Evolutionary conservation across 2,329 filamentous ascomycete species (phyloP), one percentile per base, ranked within the genome.

Genomic region (Penicillium sp.): DNA sequence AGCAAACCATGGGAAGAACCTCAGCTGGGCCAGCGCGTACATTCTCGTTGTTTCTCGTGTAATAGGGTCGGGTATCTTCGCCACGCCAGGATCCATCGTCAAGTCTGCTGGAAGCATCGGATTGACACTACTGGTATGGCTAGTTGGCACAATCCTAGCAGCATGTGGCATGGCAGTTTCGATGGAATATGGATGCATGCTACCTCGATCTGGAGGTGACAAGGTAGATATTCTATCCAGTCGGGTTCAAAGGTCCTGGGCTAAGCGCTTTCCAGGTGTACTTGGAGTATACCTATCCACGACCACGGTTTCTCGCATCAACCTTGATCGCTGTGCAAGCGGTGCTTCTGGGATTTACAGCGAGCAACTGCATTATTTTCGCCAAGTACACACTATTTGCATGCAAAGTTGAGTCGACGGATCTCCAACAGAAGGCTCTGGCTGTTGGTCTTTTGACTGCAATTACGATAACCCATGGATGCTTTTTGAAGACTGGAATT

Each of bases 21-120:
- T 87, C 43, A 78, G 72, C 49, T 86, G 83, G 81, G 73, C 75
- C 24, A 83, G 79, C 57, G 81, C 81, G 1, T 86, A 83, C 63
- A 82, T 87, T 47, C 74, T 87, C 18, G 81, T 85, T 6, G 82
- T 87, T 24, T 86, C 82, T 5, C 77, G 84, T 10, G 82, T 88
- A 5, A 82, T 88, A 27, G 84, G 84, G 10, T 84, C 78, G 59
- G 85, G 84, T 24, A 87, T 89, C 55, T 89, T 88, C 60, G 84
- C 85, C 0, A 87, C 84, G 0, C 86, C 83, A 0, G 84, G 82
- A 0, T 77, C 83, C 4, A 86, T 89, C 43, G 75, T 87, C 3
- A 78, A 81, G 32, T 78, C 81, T 0, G 81, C 83, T 1, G 86
- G 86, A 1, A 88, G 84, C 47, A 75, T 84, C 0, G 84, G 84